phyloP scores from a whole-genome alignment of 2,329 filamentous ascomycete genomes.

The Talaromyces sp. region DNA sequence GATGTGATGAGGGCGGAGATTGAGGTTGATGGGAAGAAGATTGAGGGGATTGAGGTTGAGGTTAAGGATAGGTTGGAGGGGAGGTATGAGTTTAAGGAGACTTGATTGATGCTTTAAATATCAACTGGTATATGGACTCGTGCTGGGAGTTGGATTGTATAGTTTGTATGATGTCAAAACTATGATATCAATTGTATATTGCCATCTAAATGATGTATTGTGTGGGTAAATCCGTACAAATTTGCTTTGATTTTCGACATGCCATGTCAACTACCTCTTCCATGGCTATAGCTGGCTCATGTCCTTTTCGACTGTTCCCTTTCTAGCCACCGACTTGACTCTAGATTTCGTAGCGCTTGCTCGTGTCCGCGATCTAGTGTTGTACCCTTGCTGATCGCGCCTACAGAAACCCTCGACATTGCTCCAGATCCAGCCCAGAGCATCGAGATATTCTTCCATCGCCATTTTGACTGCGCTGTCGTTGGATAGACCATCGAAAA shows the following conservation, averaged over 20 bases:
- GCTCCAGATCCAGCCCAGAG: slow-evolving; percentile 26
- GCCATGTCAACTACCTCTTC: no score
- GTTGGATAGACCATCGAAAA: slow-evolving; percentile 26
- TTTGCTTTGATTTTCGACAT: not conserved
- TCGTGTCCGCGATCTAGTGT: slow-evolving; percentile 2
- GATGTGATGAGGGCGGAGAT: slow-evolving; percentile 85
- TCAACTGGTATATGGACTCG: not conserved
- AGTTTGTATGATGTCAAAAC: not conserved
- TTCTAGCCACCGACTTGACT: not conserved
- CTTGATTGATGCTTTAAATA: slow-evolving; percentile 39
- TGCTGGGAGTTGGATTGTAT: not conserved
- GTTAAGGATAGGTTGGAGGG: slow-evolving; percentile 72
- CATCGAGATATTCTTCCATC: slow-evolving; percentile 21
- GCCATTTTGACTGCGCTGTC: slow-evolving; percentile 14
- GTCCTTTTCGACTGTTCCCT: not conserved
- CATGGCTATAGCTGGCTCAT: not conserved
- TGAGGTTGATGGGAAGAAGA: slow-evolving; percentile 71
- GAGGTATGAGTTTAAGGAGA: slow-evolving; percentile 72
- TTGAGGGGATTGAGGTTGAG: slow-evolving; percentile 76
- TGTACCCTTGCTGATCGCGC: not conserved
- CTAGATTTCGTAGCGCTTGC: not conserved
- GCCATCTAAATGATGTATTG: not conserved
- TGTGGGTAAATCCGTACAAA: not conserved
- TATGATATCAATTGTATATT: not conserved
- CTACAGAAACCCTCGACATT: slow-evolving; percentile 13